Conservation (phyloP, 2,329 filamentous ascomycete species). For the Aspergillus costaricaensis region DNA sequence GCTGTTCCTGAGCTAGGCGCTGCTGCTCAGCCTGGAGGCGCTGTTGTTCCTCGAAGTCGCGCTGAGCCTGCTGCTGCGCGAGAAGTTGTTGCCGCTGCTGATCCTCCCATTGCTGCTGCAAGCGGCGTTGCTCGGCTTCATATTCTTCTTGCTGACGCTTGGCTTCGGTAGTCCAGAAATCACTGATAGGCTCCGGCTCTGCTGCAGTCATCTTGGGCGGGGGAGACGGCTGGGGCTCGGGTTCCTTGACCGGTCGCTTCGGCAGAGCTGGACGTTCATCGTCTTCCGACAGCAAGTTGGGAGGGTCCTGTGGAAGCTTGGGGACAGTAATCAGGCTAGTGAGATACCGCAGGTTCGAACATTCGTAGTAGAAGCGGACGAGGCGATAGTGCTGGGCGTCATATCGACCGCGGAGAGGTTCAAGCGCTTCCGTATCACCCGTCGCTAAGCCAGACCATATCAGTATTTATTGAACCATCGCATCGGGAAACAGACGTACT, state of each 20-base stretch:
- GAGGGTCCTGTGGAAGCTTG: slow-evolving; percentile 90
- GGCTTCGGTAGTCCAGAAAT: slow-evolving; percentile 96
- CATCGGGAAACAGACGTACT: slow-evolving; percentile 55
- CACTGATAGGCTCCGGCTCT: slow-evolving; percentile 91
- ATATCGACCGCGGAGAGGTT: slow-evolving; percentile 84
- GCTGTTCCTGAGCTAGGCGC: slow-evolving; percentile 83
- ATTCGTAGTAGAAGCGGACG: slow-evolving; percentile 98
- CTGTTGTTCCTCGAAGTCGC: slow-evolving; percentile 96
- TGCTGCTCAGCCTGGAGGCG: slow-evolving; percentile 84
- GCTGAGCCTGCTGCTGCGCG: slow-evolving; percentile 79
- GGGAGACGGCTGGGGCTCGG: slow-evolving; percentile 70
- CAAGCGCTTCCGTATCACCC: slow-evolving; percentile 88
- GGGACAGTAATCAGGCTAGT: slow-evolving; percentile 96
- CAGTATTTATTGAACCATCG: not conserved
- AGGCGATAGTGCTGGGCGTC: slow-evolving; percentile 95
- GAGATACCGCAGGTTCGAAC: slow-evolving; percentile 93
- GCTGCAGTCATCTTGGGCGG: slow-evolving; percentile 63
- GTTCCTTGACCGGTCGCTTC: slow-evolving; percentile 68
- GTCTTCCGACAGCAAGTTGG: slow-evolving; percentile 83
- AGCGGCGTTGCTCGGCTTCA: slow-evolving; percentile 84
- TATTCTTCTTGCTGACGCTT: slow-evolving; percentile 91
- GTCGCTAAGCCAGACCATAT: slow-evolving; percentile 59
- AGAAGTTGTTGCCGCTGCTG: slow-evolving; percentile 80
- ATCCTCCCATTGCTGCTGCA: slow-evolving; percentile 84
- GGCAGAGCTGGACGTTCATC: slow-evolving; percentile 82